Evolutionary conservation across 2,329 filamentous ascomycete genomes (phyloP).

Genomic region (Fusarium sp.): DNA sequence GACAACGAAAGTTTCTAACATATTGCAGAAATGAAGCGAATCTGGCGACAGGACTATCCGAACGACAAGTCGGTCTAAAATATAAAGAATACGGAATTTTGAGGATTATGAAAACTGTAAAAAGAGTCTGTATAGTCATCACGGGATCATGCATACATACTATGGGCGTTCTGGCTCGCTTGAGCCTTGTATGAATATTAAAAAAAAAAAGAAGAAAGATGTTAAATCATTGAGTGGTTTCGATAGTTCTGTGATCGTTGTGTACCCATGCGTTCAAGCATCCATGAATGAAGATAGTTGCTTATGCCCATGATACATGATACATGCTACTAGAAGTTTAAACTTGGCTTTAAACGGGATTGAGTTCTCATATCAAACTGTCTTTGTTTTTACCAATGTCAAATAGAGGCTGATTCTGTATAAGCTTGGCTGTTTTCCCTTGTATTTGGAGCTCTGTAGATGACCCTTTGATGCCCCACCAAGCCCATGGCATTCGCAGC

Average conservation of each 20-base stretch:
- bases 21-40: conserved; percentile 55
- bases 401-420: not conserved
- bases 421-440: conserved; percentile 2
- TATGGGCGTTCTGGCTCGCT: conserved; percentile 47
- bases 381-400: too few species aligned
- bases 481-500: conserved; percentile 21
- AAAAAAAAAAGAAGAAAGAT: conserved; percentile 25
- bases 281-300: not conserved
- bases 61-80: conserved; percentile 47
- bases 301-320: not conserved
- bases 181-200: conserved; percentile 45
- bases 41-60: conserved; percentile 54
- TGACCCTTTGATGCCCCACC: conserved; percentile 35
- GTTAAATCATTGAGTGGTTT: not conserved
- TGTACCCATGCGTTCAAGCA: not conserved
- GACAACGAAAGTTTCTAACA: conserved; percentile 18
- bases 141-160: conserved; percentile 48
- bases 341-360: not conserved
- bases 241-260: not conserved
- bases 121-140: conserved; percentile 46
- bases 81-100: conserved; percentile 22
- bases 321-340: not conserved
- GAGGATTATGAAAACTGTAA: conserved; percentile 42
- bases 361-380: not conserved
- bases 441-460: conserved; percentile 13